phyloP scores from a whole-genome alignment of 352 stramenopile genomes.

The Pythium coloratum region DNA sequence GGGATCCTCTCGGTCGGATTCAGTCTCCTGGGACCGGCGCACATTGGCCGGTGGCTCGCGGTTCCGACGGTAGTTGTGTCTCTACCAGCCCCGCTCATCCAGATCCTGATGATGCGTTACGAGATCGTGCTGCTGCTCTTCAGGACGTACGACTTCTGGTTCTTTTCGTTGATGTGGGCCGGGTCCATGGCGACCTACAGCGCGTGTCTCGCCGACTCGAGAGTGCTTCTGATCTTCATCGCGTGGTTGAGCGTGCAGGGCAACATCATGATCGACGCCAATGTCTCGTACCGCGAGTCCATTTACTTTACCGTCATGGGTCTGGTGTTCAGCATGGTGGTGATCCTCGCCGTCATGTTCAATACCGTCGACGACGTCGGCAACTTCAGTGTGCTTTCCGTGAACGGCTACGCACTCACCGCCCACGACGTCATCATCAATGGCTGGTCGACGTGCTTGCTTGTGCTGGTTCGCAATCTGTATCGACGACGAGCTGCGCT shows the following conservation, averaged over 20 bases:
- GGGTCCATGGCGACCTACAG: constrained; percentile 22
- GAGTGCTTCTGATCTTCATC: constrained; percentile 14
- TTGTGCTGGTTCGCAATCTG: constrained; percentile 32
- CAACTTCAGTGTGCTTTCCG: constrained; percentile 16
- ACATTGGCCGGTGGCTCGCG: constrained; percentile 11
- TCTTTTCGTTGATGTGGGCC: constrained; percentile 30
- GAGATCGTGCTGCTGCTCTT: constrained; percentile 30
- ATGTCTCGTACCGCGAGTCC: constrained; percentile 11
- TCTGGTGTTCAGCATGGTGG: not conserved
- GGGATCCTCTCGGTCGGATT: not conserved
- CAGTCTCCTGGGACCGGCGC: not conserved
- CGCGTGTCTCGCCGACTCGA: constrained; percentile 23
- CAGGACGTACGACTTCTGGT: constrained; percentile 45
- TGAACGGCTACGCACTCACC: constrained; percentile 11
- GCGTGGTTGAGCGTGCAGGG: constrained; percentile 30
- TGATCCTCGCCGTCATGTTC: constrained; percentile 8
- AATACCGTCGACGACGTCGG: not conserved
- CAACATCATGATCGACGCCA: constrained; percentile 35
- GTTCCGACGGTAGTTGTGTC: constrained; percentile 5
- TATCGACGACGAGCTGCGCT: constrained; percentile 27
- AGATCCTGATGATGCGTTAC: constrained; percentile 17
- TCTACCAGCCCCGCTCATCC: constrained; percentile 5
- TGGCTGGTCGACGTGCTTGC: constrained; percentile 28
- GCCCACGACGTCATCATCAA: constrained; percentile 27
- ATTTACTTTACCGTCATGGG: constrained; percentile 11